These are phyloP conservation scores for Aspergillus pseudoterreus DNA, from an alignment of 2,329 filamentous ascomycete species.

Conservation along the genomic window DNA sequence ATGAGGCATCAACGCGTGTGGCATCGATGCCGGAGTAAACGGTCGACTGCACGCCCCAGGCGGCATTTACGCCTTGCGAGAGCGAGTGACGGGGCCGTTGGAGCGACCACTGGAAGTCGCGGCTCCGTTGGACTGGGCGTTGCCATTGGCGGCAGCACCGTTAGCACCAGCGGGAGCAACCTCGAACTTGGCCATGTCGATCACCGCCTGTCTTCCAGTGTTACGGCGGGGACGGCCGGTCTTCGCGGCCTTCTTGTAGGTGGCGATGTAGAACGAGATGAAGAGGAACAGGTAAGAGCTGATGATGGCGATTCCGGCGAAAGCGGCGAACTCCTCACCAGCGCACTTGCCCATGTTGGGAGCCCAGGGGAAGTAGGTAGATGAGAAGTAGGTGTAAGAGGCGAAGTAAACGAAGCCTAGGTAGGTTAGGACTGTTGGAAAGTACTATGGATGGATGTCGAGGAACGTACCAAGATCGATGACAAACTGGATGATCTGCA, in stretches of 20 bases:
- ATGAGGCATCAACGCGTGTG: neutral
- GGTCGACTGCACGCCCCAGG: neutral
- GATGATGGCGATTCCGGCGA: slow-evolving; percentile 86
- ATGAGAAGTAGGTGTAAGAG: slow-evolving; percentile 97
- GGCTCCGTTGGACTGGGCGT: slow-evolving; percentile 27
- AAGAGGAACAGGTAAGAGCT: slow-evolving; percentile 96
- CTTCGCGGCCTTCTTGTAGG: slow-evolving; percentile 70
- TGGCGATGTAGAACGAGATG: slow-evolving; percentile 98
- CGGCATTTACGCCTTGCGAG: slow-evolving; percentile 43
- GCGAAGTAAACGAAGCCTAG: slow-evolving; percentile 98
- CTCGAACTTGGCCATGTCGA: slow-evolving; percentile 76
- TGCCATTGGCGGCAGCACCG: slow-evolving; percentile 24
- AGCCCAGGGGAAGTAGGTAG: slow-evolving; percentile 79
- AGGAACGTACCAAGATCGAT: slow-evolving; percentile 78
- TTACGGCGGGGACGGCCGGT: slow-evolving; percentile 43
- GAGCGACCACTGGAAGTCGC: slow-evolving; percentile 37
- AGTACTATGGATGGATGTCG: slow-evolving; percentile 8
- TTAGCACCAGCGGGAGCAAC: slow-evolving; percentile 43
- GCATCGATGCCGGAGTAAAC: neutral
- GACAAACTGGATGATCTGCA: slow-evolving; percentile 96
- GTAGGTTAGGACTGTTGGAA: slow-evolving; percentile 13
- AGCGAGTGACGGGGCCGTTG: slow-evolving; percentile 44
- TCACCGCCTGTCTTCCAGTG: slow-evolving; percentile 78
- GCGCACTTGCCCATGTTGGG: slow-evolving; percentile 84
- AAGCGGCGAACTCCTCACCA: slow-evolving; percentile 93